Base-by-base conservation (phyloP, 768 basidiomycete species). In the Amanita phalloides region DNA sequence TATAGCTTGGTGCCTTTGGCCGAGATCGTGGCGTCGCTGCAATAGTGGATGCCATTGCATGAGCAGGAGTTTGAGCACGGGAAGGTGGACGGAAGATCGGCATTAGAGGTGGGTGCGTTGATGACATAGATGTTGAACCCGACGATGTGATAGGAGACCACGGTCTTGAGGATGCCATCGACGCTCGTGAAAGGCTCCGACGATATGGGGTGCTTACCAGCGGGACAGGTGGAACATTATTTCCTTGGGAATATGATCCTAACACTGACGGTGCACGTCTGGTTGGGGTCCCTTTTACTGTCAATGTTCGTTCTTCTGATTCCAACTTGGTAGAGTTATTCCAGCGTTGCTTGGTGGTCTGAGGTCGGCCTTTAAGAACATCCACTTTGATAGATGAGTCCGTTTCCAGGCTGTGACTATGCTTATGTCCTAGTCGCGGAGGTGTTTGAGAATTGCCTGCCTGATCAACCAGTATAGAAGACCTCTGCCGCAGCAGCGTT, bases 291-390 rank as follows among this genome's bases (percentile, higher is more conserved):
- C 68, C 70, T 61, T 77, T 81, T 56, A 76, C 62, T 26, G 74
- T 76, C 37, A 58, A 58, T 6, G 66, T 55, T 28, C 68, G 69
- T 45, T 75, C 78, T 23, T 82, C 83, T 14, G 68, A 57, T 44
- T 80, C 71, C n/a, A 91, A 74, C 59, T 72, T 87, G 1, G 88
- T 90, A 4, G 88, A 91, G 56, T 82, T 75, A 60, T 92, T 92
- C 90, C 90, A 92, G 32, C 66, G 70, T 54, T 80, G 81, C 57
- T 77, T 76, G 32, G 57, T 45, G 52, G 65, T 48, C 38, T 51
- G 48, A 7, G 26, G 10, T 11, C 63, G 65, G 48, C 56, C 60
- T 58, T 76, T 79, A 45, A 73, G 56, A n/a, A 64, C 57, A 54
- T 75, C 71, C 28, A 67, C 53, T 54, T 66, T 74, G 53, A 64